Base-by-base conservation (phyloP, 768 basidiomycete species). In the Coprinopsis cinerea region DNA sequence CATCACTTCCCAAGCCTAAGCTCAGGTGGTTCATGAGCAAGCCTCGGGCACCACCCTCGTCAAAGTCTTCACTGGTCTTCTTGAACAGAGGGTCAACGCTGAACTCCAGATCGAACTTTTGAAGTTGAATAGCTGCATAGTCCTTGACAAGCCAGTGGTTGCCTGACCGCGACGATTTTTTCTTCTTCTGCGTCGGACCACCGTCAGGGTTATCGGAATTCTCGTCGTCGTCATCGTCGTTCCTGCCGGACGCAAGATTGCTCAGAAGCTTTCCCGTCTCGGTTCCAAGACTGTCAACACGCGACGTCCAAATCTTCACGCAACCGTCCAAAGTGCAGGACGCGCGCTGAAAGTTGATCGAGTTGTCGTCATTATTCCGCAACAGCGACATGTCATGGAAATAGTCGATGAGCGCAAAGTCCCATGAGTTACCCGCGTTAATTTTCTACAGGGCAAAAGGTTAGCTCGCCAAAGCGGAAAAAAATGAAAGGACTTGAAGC, bases 331-430 rank as follows among this genome's bases (percentile, higher is more conserved):
- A 80, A 0, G 96, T 98, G 63, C 85, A 94, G 0, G 92, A 94
- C 14, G 96, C 96, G 62, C 95, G 94, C 68, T 98, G 96, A 62
- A 99, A 99, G 67, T 99, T 98, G 76, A 99, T 99, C 13, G 89
- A 86, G 60, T 96, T 95, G 61, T 97, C 94, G 39, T 79, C 81
- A 53, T 88, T 83, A 65, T 99, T 97, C 41, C 96, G 79, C 30
- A 99, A 74, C 14, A 98, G 77, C 10, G 91, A 92, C 86, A 98
- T 93, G 64, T 99, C 95, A 57, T 96, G 92, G 64, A 98, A 99
- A 63, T 99, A 99, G 67, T 99, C 96, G 50, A 99, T 98, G 40
- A 99, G 78, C 2, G 93, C 94, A 57, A 96, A 91, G 61, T 87
- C 91, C 96, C 96, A 99, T 39, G 96, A 92, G 64, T 99, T 99